Conservation (phyloP, 75 land plant species). For the Ceratopteris richardii region DNA sequence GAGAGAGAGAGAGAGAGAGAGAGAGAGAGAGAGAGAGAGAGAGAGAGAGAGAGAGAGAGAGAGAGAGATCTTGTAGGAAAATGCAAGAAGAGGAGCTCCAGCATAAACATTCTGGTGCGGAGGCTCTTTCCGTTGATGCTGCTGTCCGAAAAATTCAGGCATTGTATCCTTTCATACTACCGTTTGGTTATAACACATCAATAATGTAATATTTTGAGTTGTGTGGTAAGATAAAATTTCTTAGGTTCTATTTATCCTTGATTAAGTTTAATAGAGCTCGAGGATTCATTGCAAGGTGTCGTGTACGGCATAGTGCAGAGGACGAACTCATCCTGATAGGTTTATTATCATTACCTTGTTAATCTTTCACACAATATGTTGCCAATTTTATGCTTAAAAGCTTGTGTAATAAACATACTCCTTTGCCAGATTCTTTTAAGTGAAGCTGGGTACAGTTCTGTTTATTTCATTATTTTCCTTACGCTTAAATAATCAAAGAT, state of each 20-base stretch:
- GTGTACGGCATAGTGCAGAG: conserved; percentile 14
- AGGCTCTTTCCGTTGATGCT: conserved; percentile 20
- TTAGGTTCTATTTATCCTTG: not conserved
- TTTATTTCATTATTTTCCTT: too few species aligned
- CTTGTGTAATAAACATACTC: too few species aligned
- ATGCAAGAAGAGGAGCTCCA: conserved; percentile 28
- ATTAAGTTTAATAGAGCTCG: conserved; percentile 13
- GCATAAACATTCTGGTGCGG: conserved; percentile 25
- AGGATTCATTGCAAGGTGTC: conserved; percentile 29
- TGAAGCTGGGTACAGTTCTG: too few species aligned
- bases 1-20: too few species aligned
- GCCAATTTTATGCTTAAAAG: too few species aligned
- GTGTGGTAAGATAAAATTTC: not conserved
- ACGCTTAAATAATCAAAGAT: too few species aligned
- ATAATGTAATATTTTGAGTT: not conserved
- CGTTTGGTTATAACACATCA: not conserved
- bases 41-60: too few species aligned
- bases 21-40: too few species aligned
- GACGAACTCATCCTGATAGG: conserved; percentile 30
- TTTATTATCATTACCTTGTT: too few species aligned
- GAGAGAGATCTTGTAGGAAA: too few species aligned
- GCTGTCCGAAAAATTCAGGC: conserved; percentile 20
- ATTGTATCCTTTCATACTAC: conserved; percentile 17
- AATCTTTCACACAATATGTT: too few species aligned
- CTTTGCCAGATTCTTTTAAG: too few species aligned